These are phyloP conservation scores for Taphrina pruni DNA, from an alignment of 1,139 yeast species.

Conservation along the genomic window DNA sequence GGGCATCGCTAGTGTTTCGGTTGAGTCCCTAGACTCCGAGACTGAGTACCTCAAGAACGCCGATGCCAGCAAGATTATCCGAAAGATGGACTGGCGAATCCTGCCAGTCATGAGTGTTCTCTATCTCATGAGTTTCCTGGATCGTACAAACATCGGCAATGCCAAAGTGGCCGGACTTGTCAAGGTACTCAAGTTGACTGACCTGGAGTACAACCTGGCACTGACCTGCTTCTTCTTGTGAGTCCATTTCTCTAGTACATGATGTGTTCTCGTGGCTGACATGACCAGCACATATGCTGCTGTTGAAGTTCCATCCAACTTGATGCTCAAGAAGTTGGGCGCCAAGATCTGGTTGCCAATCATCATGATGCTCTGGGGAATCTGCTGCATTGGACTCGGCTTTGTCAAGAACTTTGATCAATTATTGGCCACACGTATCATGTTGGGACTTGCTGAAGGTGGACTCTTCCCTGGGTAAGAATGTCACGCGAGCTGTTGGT, in stretches of 20 bases:
- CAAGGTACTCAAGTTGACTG: slow-evolving; percentile 59
- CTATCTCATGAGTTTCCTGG: slow-evolving; percentile 57
- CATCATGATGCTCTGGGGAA: slow-evolving; percentile 52
- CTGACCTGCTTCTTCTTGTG: slow-evolving; percentile 38
- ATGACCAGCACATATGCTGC: slow-evolving; percentile 74
- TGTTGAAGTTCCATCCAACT: slow-evolving; percentile 71
- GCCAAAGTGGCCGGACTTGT: slow-evolving; percentile 62
- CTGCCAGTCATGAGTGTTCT: slow-evolving; percentile 39
- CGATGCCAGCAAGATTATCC: slow-evolving; percentile 23
- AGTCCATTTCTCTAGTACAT: slow-evolving; percentile 48
- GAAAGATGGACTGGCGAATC: slow-evolving; percentile 40
- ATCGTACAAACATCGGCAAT: slow-evolving; percentile 60
- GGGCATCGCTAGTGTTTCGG: slow-evolving; percentile 2
- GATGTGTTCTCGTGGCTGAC: slow-evolving; percentile 54
- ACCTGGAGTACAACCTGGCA: slow-evolving; percentile 63
- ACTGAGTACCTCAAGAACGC: slow-evolving; percentile 31
- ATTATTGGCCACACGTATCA: slow-evolving; percentile 61
- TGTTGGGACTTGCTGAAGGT: slow-evolving; percentile 69
- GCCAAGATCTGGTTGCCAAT: slow-evolving; percentile 65
- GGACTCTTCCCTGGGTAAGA: slow-evolving; percentile 61
- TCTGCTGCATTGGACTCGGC: slow-evolving; percentile 55
- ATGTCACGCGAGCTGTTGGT: not conserved
- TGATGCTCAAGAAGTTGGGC: slow-evolving; percentile 61
- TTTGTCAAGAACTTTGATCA: slow-evolving; percentile 64
- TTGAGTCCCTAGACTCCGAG: slow-evolving; percentile 16